A percentile compares a stretch with the other conserved stretches of the same genome.
Conservation (phyloP, 2,329 filamentous ascomycete genomes). For the Penicillium oxalicum region DNA sequence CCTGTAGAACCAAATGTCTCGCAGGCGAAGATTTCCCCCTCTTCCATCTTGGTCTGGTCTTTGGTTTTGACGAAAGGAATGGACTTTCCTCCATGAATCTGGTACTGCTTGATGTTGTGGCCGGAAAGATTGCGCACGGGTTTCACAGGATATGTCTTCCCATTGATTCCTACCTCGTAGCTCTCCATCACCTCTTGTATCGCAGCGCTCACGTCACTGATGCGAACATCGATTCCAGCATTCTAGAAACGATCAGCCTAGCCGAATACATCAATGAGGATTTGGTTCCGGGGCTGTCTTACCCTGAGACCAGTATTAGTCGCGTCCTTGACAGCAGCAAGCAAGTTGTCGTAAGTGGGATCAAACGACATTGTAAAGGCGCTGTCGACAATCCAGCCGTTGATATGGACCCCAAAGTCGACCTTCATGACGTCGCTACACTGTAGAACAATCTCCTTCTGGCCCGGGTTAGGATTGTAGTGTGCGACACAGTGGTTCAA, state of each 20-base stretch:
- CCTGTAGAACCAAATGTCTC: constrained; percentile 55
- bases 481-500: constrained; percentile 52
- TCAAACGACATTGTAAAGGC: constrained; percentile 76
- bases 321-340: constrained; percentile 59
- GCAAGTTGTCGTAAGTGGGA: constrained; percentile 65
- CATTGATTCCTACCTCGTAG: constrained; percentile 53
- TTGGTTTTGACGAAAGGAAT: constrained; percentile 51
- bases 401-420: constrained; percentile 75
- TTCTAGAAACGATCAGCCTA: constrained; percentile 27
- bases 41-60: constrained; percentile 51
- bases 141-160: constrained; percentile 51
- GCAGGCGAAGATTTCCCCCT: constrained; percentile 54
- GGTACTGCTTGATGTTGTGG: constrained; percentile 50
- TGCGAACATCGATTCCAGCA: constrained; percentile 51
- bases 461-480: constrained; percentile 52
- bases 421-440: constrained; percentile 74
- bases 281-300: neutral
- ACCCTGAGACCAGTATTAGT: constrained; percentile 57
- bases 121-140: constrained; percentile 51
- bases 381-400: constrained; percentile 73
- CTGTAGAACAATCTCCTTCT: constrained; percentile 65
- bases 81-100: constrained; percentile 52
- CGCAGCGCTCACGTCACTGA: constrained; percentile 51
- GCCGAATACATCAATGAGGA: neutral
- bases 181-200: constrained; percentile 60